Percentiles rank a stretch among this genome's conserved stretches.
Conservation (phyloP, 1,284 basidiomycete genomes). For the Trichosporon ovoides region DNA sequence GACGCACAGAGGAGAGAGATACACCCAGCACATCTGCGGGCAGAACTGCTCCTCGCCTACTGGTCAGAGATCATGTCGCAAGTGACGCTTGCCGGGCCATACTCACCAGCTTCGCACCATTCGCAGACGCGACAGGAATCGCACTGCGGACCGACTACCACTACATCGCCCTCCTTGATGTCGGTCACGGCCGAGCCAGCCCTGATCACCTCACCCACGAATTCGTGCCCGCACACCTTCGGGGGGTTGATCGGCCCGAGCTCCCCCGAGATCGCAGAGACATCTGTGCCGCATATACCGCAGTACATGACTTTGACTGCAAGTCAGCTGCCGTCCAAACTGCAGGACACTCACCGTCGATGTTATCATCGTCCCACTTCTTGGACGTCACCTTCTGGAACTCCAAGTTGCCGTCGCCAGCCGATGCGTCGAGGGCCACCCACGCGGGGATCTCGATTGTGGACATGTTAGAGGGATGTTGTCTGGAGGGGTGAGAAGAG, state of each 20-base stretch:
- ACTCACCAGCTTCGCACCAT: conserved; percentile 50
- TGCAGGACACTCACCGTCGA: conserved; percentile 37
- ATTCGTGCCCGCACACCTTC: conserved; percentile 28
- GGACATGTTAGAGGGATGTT: background rate
- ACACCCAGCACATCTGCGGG: background rate
- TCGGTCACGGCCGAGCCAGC: conserved; percentile 25
- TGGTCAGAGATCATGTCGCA: background rate
- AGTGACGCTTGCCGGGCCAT: background rate
- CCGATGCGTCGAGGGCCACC: conserved; percentile 39
- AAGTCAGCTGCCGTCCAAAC: background rate
- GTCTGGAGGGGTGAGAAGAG: too few relatives aligned
- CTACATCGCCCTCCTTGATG: conserved; percentile 49
- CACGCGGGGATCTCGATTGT: conserved; percentile 19
- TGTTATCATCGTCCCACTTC: conserved; percentile 45
- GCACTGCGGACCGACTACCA: conserved; percentile 53
- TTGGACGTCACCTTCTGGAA: conserved; percentile 43
- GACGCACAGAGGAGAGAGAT: background rate
- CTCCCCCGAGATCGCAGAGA: conserved; percentile 21
- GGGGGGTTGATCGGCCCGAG: background rate
- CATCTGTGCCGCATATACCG: conserved; percentile 20
- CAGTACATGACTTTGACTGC: conserved; percentile 11
- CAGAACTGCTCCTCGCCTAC: conserved; percentile 10
- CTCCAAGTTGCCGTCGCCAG: conserved; percentile 45
- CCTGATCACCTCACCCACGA: conserved; percentile 26
- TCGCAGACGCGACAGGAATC: conserved; percentile 48